Evolutionary conservation across 768 basidiomycete species (phyloP).

Genomic region (Pulveroboletus sp.): DNA sequence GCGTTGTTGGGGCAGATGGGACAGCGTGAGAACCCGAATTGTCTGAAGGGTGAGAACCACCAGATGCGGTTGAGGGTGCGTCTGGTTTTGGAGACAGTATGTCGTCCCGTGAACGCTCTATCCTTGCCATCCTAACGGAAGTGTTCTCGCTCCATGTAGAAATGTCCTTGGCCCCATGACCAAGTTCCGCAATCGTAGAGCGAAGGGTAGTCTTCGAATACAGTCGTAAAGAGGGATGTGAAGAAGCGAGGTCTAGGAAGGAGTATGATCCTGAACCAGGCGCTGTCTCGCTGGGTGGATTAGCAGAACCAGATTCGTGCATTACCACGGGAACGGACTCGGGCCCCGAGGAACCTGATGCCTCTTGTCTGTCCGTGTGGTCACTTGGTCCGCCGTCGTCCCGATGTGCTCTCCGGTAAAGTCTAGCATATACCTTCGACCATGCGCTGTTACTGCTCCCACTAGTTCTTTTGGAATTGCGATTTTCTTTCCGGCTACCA

Average conservation of each 20-base stretch:
- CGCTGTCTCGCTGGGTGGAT: conserved; percentile 17
- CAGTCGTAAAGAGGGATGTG: conserved; percentile 19
- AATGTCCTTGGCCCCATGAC: conserved; percentile 13
- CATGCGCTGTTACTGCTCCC: conserved; percentile 25
- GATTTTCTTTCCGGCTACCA: conserved; percentile 11
- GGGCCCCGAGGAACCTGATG: conserved; percentile 22
- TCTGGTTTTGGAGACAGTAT: conserved; percentile 22
- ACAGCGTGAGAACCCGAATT: conserved; percentile 15
- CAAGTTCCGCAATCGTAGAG: conserved; percentile 25
- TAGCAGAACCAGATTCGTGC: conserved; percentile 19
- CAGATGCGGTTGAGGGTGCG: conserved; percentile 31
- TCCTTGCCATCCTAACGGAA: conserved; percentile 14
- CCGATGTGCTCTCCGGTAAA: conserved; percentile 29
- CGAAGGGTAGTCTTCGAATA: conserved; percentile 28
- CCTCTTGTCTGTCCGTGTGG: conserved; percentile 15
- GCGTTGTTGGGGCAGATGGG: conserved; percentile 18
- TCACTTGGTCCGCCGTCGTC: conserved; percentile 25
- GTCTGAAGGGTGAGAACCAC: conserved; percentile 27
- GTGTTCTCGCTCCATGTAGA: conserved; percentile 17
- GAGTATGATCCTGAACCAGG: conserved; percentile 31
- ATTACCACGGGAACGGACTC: conserved; percentile 30
- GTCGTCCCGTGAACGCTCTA: conserved; percentile 18
- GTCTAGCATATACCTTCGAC: conserved; percentile 28
- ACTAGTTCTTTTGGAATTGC: conserved; percentile 21
- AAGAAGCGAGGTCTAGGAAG: conserved; percentile 30